These are phyloP conservation scores for Ilex asprella DNA, from an alignment of 257 asterid genomes.

Conservation along the genomic window DNA sequence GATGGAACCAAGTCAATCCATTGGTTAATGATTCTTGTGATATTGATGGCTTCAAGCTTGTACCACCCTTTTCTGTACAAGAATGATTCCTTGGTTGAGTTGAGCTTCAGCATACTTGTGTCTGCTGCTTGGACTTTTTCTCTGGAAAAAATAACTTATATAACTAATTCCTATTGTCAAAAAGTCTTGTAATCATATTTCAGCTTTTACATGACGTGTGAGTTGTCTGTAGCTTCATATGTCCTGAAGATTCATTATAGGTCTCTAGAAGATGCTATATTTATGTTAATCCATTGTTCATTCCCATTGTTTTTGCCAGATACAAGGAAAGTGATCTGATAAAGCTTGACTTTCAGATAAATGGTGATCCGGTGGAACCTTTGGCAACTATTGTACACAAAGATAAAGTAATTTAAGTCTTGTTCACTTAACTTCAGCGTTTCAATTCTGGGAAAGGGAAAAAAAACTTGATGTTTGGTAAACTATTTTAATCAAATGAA, in stretches of 20 bases:
- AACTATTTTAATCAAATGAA: background rate
- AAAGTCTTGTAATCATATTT: too few species aligned
- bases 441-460: background rate
- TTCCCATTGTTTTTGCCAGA: constrained; percentile 32
- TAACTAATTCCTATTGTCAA: too few species aligned
- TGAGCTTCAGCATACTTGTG: too few species aligned
- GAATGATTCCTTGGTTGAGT: too few species aligned
- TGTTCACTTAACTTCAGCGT: background rate
- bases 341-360: constrained; percentile 94
- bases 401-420: constrained; percentile 62
- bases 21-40: too few species aligned
- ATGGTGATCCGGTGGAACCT: constrained; percentile 93
- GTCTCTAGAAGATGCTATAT: constrained; percentile 2
- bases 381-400: constrained; percentile 93
- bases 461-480: background rate
- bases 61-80: too few species aligned
- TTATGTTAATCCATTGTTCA: constrained; percentile 4
- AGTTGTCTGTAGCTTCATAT: background rate
- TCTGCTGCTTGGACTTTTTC: background rate
- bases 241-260: background rate
- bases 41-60: too few species aligned
- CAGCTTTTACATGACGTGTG: too few species aligned
- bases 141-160: background rate
- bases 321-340: constrained; percentile 77
- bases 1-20: too few species aligned